phyloP scores from a whole-genome alignment of 192 early-diverging fungal genomes.

The Podila horticola region DNA sequence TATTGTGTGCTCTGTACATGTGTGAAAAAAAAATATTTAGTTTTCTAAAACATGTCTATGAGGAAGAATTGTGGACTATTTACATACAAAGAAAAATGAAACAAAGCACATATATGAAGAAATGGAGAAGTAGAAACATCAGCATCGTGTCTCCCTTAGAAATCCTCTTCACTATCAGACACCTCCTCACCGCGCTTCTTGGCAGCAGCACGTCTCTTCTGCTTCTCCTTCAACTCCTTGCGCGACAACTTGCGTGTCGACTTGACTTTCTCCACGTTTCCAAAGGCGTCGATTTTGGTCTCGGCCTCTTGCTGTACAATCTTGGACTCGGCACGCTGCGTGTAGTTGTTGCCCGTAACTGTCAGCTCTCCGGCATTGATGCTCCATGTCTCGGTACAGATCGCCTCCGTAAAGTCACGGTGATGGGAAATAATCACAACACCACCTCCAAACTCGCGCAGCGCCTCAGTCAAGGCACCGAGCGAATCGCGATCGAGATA shows the following conservation, averaged over 20 bases:
- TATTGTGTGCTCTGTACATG: too few relatives aligned
- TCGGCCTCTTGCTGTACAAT: constrained; percentile 53
- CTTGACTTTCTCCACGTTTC: constrained; percentile 75
- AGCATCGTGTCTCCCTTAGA: constrained; percentile 29
- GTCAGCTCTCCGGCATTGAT: constrained; percentile 67
- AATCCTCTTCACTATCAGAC: constrained; percentile 27
- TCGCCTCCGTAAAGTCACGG: constrained; percentile 76
- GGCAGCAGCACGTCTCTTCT: constrained; percentile 59
- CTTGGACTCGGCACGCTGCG: constrained; percentile 47
- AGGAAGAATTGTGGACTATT: background rate
- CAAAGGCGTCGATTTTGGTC: constrained; percentile 69
- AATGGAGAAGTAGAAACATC: background rate
- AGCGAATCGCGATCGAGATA: constrained; percentile 69
- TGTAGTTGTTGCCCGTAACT: constrained; percentile 58
- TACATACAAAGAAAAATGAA: background rate
- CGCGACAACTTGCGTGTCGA: constrained; percentile 60
- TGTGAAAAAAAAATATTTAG: too few relatives aligned
- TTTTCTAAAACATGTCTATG: too few relatives aligned
- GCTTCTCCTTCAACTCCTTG: constrained; percentile 59
- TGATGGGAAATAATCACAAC: constrained; percentile 85
- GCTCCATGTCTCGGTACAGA: constrained; percentile 78
- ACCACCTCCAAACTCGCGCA: constrained; percentile 78
- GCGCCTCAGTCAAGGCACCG: constrained; percentile 74
- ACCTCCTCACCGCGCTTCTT: constrained; percentile 62
- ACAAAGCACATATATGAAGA: too few relatives aligned